Conservation (phyloP, 345 rosid genomes). For the Gynandropsis gynandra region DNA sequence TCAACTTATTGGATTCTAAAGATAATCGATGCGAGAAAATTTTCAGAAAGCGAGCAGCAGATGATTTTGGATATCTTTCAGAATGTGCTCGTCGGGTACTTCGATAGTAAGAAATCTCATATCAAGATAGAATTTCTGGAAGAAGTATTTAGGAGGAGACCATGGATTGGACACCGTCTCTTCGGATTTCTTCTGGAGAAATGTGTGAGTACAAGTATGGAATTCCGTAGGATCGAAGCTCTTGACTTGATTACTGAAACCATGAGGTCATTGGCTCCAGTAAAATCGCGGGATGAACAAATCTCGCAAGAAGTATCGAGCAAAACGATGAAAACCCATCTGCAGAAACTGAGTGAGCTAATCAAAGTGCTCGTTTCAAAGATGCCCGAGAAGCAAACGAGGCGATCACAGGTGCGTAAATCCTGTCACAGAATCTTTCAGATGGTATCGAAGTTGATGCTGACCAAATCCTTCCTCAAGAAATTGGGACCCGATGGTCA, state of each 20-base stretch:
- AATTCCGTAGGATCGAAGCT: slow-evolving; percentile 70
- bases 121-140: slow-evolving; percentile 66
- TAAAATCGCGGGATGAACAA: slow-evolving; percentile 26
- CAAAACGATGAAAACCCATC: slow-evolving; percentile 43
- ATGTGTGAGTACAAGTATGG: slow-evolving; percentile 48
- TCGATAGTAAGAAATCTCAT: slow-evolving; percentile 69
- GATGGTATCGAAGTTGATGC: slow-evolving; percentile 38
- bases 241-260: slow-evolving; percentile 71
- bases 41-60: slow-evolving; percentile 47
- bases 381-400: slow-evolving; percentile 63
- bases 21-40: slow-evolving; percentile 59
- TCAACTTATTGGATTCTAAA: slow-evolving; percentile 77
- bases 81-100: slow-evolving; percentile 44
- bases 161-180: slow-evolving; percentile 58
- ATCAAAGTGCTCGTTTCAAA: slow-evolving; percentile 46
- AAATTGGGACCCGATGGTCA: slow-evolving; percentile 41
- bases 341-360: slow-evolving; percentile 43
- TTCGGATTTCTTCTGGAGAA: slow-evolving; percentile 60
- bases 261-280: slow-evolving; percentile 42
- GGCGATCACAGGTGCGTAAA: slow-evolving; percentile 61
- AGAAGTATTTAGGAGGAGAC: slow-evolving; percentile 68
- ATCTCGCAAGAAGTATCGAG: slow-evolving; percentile 37
- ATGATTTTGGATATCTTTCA: slow-evolving; percentile 46
- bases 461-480: slow-evolving; percentile 54
- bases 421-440: slow-evolving; percentile 60